Evolutionary conservation across 805 yeast species (phyloP), one percentile per base, ranked within the genome.

Genomic region (Yueomyces sp.): DNA sequence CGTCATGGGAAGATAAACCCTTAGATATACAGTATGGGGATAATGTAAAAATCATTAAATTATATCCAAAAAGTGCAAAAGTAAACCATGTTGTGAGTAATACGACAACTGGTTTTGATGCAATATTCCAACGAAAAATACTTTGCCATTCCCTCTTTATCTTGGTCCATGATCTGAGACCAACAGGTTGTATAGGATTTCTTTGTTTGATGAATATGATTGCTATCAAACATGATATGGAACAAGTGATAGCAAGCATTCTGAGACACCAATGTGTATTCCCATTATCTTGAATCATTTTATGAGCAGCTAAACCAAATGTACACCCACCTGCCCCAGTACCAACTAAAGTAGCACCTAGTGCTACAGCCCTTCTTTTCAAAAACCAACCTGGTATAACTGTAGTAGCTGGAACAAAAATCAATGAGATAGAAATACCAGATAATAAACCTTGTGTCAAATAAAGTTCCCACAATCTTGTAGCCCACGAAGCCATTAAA

Each of bases 301-400:
- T 64, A 43, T 70, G 65, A 8, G 63, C 60, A 0, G 72, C 60
- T 41, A 72, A 52, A 4, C 74, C 60, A 44, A 64, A 68, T 0
- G 63, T 52, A 6, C 72, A 65, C 46, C 79, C 80, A 32, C 79
- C 76, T 1, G 73, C 50, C 37, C 79, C 80, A 3, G 76, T 66
- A 7, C 80, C 81, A 27, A 69, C 52, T 28, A 70, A 61, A 2
- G 73, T 66, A 28, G 73, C 54, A 4, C 79, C 79, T 52, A 68
- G 64, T 2, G 78, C 75, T 9, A 71, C 57, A 3, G 79, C 79
- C 50, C 88, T 67, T 46, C 64, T 77, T 49, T 74, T 78, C 39
- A 74, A 59, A 56, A 83, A 83, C 81, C 84, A 82, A 44, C 77
- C 84, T 0, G 87, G 86, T 28, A 82, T 52, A 11, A 81, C 59